Base-by-base conservation (phyloP, 352 stramenopile species). In the Phytophthora macrochlamydospora region DNA sequence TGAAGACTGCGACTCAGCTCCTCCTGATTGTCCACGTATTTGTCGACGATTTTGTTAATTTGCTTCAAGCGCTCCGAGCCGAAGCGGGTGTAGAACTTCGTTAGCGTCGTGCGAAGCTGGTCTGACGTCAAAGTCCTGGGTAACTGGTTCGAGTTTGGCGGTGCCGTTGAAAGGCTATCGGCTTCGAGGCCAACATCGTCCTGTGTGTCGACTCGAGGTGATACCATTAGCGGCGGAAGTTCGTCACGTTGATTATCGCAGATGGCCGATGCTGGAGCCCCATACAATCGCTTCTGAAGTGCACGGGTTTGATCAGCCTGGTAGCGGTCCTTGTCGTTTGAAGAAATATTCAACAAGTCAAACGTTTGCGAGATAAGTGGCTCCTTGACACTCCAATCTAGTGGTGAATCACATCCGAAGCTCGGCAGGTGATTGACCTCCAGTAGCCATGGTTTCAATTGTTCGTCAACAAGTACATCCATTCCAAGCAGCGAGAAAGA, bases 391-490 rank as follows among this genome's bases (percentile, higher is more conserved):
- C 94, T 88, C 81, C 85, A 90, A 74, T 99, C 97, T 9, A 99
- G 66, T 11, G 88, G 86, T 31, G 92, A 97, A 63, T 99, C 97
- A 50, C 94, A 98, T 2, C 88, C 93, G 78, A 98, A 99, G 62
- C 90, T 95, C 51, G 97, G 94, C 7, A 99, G 55, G 66, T 99
- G 95, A 69, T 99, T 99, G 31, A 99, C 97, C 63, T 99, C 97
- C 8, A 99, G 95, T 14, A 99, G 75, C 87, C 92, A 98, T 5
- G 97, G 95, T 59, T 98, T 98, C 0, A 99, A 78, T 18, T 89
- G 76, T 42, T 95, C 83, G 65, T 99, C 97, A 5, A 99, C 80
- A 46, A 99, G 92, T 33, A 99, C 93, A 67, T 99, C 97, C 79
- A 99, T 96, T 3, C 97, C 97, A 4, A 99, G 78, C 2, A 99